phyloP scores from a whole-genome alignment of 2,329 filamentous ascomycete genomes.

The Zymoseptoria pseudotritici region DNA sequence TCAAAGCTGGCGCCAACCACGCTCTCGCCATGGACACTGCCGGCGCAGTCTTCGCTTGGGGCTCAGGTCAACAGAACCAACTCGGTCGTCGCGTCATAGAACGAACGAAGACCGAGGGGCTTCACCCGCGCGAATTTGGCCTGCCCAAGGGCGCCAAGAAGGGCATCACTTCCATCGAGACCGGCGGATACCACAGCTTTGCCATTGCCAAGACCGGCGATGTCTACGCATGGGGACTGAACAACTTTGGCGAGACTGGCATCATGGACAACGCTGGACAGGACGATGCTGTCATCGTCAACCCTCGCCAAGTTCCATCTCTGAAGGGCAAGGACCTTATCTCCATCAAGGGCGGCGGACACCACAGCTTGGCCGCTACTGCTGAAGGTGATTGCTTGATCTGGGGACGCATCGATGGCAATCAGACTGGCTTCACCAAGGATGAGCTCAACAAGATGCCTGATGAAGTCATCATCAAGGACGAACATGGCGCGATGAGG shows the following conservation, averaged over 20 bases:
- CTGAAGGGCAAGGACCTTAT: constrained; percentile 58
- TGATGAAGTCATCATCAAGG: constrained; percentile 54
- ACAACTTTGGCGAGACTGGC: constrained; percentile 78
- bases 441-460: constrained; percentile 47
- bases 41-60: constrained; percentile 63
- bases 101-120: constrained; percentile 47
- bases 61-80: constrained; percentile 64
- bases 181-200: constrained; percentile 76
- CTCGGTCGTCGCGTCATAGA: constrained; percentile 59
- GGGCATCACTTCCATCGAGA: constrained; percentile 54
- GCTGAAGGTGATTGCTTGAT: constrained; percentile 47
- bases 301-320: constrained; percentile 58
- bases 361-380: constrained; percentile 59
- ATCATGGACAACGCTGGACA: constrained; percentile 56
- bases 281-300: constrained; percentile 64
- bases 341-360: constrained; percentile 63
- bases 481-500: constrained; percentile 55
- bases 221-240: constrained; percentile 77
- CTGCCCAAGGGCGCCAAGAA: constrained; percentile 42
- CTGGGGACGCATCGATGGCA: constrained; percentile 55
- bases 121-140: constrained; percentile 51
- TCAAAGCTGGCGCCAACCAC: constrained; percentile 64
- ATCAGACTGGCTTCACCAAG: constrained; percentile 43
- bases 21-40: constrained; percentile 59
- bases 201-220: constrained; percentile 60